A percentile compares a stretch with the other conserved stretches of the same genome.
Conservation (phyloP, 495 filamentous ascomycete genomes). For the Articulospora tetracladia region DNA sequence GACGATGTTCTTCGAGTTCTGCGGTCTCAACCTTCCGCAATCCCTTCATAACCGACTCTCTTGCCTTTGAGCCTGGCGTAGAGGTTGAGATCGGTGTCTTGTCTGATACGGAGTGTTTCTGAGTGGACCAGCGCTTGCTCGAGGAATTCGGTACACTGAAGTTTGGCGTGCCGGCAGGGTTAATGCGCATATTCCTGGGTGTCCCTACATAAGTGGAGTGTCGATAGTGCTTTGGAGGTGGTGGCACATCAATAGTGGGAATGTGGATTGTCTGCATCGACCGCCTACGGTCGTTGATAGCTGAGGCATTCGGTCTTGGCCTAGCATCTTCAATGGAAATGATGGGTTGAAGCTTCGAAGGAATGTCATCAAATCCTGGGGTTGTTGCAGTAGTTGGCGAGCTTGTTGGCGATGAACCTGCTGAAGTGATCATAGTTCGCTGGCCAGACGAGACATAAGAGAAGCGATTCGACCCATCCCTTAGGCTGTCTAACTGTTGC, state of each 20-base stretch:
- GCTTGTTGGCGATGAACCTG: constrained; percentile 46
- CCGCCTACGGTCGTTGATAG: constrained; percentile 47
- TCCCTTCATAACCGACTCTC: constrained; percentile 20
- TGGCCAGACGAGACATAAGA: constrained; percentile 60
- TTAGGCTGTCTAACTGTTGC: constrained; percentile 43
- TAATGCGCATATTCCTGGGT: neutral
- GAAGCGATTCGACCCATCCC: constrained; percentile 50
- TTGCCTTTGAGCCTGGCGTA: constrained; percentile 9
- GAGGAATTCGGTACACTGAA: constrained; percentile 44
- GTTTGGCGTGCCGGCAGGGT: constrained; percentile 33
- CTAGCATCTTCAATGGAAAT: constrained; percentile 32
- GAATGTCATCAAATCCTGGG: constrained; percentile 31
- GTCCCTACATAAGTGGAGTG: constrained; percentile 27
- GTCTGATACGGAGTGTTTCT: constrained; percentile 21
- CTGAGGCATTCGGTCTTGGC: constrained; percentile 45
- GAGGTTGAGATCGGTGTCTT: neutral
- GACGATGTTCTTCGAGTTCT: constrained; percentile 36
- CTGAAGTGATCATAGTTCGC: constrained; percentile 50
- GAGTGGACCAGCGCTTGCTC: constrained; percentile 37
- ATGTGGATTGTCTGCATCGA: constrained; percentile 44
- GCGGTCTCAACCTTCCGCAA: constrained; percentile 38
- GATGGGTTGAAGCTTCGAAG: constrained; percentile 12
- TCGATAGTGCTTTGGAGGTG: constrained; percentile 21
- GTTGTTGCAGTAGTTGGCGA: constrained; percentile 47
- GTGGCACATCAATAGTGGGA: constrained; percentile 18